These are phyloP conservation scores for Phytophthora boehmeriae DNA, from an alignment of 352 stramenopile genomes.

Conservation along the genomic window DNA sequence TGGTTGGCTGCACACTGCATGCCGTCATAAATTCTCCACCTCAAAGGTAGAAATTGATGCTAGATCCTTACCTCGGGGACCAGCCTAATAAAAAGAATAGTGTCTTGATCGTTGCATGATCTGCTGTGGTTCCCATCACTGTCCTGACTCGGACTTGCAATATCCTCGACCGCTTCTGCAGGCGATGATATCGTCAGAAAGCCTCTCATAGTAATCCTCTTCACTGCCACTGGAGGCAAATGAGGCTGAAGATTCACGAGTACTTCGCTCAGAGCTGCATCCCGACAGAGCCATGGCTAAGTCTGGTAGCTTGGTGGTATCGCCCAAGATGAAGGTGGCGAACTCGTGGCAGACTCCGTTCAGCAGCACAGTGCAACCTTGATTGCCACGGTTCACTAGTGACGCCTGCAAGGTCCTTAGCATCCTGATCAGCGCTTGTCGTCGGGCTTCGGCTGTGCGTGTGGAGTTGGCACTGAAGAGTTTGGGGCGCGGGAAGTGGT, in stretches of 20 bases:
- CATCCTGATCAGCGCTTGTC: constrained; percentile 34
- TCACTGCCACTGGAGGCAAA: constrained; percentile 27
- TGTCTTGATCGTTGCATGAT: no score
- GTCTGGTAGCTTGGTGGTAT: constrained; percentile 22
- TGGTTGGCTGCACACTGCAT: no score
- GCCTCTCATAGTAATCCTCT: constrained; percentile 21
- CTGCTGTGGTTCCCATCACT: constrained; percentile 11
- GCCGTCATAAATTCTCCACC: no score
- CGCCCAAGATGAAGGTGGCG: constrained; percentile 31
- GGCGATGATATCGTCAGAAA: constrained; percentile 14
- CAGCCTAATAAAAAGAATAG: no score
- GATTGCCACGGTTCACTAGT: constrained; percentile 39
- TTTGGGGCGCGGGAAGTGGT: constrained; percentile 41
- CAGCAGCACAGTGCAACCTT: constrained; percentile 33
- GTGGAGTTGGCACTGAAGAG: constrained; percentile 31
- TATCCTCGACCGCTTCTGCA: constrained; percentile 29
- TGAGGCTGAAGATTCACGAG: constrained; percentile 28
- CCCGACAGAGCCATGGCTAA: constrained; percentile 20
- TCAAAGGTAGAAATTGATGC: no score
- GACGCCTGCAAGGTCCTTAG: constrained; percentile 33
- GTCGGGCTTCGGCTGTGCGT: constrained; percentile 27
- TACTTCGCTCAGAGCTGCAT: constrained; percentile 33
- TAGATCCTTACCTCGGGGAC: no score
- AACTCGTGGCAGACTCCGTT: constrained; percentile 36
- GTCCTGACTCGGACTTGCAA: constrained; percentile 36